Conservation (phyloP, 129 eudicot genomes). For the Apium graveolens region DNA sequence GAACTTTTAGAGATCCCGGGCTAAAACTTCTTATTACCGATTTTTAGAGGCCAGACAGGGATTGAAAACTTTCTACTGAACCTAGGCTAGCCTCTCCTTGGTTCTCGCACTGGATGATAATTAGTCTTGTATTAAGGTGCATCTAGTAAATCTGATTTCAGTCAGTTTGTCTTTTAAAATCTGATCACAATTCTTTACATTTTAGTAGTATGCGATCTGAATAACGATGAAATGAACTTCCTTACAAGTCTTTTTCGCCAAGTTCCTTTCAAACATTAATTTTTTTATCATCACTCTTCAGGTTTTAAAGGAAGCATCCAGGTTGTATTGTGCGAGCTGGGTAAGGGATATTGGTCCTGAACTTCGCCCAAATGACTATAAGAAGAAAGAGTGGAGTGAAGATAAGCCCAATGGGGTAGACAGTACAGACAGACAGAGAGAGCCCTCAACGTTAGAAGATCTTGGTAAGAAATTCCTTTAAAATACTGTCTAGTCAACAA, state of each 20-base stretch:
- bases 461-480: slow-evolving; percentile 38
- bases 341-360: slow-evolving; percentile 53
- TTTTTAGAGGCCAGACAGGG: neutral
- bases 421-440: slow-evolving; percentile 28
- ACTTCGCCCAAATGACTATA: slow-evolving; percentile 71
- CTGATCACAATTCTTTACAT: neutral
- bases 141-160: neutral
- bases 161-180: neutral
- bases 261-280: slow-evolving; percentile 6
- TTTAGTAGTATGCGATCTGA: neutral
- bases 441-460: slow-evolving; percentile 79
- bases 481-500: neutral
- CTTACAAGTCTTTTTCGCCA: neutral
- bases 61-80: neutral
- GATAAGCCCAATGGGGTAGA: slow-evolving; percentile 2
- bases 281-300: slow-evolving; percentile 12
- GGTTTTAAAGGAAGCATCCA: slow-evolving; percentile 82
- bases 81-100: neutral
- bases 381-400: slow-evolving; percentile 21
- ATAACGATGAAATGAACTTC: neutral
- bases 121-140: neutral
- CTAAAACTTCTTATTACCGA: neutral
- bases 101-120: neutral
- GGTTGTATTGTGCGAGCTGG: slow-evolving; percentile 28
- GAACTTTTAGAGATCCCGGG: neutral